phyloP scores from a whole-genome alignment of 78 protist species.

The Dictyostelium purpureum region DNA sequence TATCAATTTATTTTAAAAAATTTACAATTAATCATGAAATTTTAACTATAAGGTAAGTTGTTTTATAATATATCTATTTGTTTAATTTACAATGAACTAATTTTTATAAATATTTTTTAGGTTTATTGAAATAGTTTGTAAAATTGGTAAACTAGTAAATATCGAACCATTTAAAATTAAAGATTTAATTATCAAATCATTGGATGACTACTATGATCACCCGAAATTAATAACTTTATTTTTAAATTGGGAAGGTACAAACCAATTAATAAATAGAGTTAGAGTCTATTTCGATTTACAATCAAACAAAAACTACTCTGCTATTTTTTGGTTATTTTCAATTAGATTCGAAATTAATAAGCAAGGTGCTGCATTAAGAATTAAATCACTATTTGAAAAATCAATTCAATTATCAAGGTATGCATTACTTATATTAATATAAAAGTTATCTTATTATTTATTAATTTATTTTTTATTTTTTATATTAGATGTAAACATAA shows the following conservation, averaged over 20 bases:
- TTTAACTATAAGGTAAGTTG: no score
- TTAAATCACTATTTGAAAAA: slow-evolving; percentile 61
- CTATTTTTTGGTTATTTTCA: slow-evolving; percentile 43
- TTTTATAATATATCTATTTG: background rate
- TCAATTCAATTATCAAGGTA: slow-evolving; percentile 17
- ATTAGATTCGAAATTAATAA: slow-evolving; percentile 35
- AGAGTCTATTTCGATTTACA: slow-evolving; percentile 35
- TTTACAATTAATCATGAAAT: background rate
- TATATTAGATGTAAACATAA: slow-evolving; percentile 10
- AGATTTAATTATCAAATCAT: background rate
- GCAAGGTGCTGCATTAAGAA: slow-evolving; percentile 20
- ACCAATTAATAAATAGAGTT: background rate
- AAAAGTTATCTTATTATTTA: no score
- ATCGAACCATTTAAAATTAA: slow-evolving; percentile 34
- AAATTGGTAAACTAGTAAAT: background rate
- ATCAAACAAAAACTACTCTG: background rate
- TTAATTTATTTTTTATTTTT: no score
- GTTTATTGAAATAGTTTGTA: slow-evolving; percentile 29
- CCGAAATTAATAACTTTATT: slow-evolving; percentile 37
- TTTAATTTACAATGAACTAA: background rate
- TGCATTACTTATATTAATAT: background rate
- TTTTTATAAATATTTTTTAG: no score
- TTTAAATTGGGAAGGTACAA: slow-evolving; percentile 52
- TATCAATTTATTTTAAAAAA: background rate
- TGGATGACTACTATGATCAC: slow-evolving; percentile 52